Conservation (phyloP, 2,329 filamentous ascomycete species). For the Pseudocercospora macadamiae region DNA sequence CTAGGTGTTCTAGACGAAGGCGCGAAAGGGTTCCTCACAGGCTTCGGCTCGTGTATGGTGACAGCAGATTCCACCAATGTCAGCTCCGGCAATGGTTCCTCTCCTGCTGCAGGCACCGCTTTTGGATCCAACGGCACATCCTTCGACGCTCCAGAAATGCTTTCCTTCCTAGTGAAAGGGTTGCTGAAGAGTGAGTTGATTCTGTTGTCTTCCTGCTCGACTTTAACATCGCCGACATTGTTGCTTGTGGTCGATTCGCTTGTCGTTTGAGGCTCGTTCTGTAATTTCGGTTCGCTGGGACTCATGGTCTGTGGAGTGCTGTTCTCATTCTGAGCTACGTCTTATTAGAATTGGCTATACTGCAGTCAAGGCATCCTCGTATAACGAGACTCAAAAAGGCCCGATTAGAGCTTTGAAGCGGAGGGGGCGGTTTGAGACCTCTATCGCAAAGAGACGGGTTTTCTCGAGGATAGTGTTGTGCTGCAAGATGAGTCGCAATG, state of each 20-base stretch:
- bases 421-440: neutral
- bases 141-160: slow-evolving; percentile 9
- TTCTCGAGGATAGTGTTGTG: too few species aligned
- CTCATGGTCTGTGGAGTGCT: neutral
- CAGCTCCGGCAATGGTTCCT: slow-evolving; percentile 14
- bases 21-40: neutral
- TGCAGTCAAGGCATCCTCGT: neutral
- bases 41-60: slow-evolving; percentile 3
- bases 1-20: neutral
- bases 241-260: neutral
- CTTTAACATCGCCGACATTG: neutral
- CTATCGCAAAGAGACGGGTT: too few species aligned
- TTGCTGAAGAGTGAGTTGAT: slow-evolving; percentile 15
- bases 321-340: neutral
- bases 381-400: too few species aligned
- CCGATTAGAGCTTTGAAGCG: neutral
- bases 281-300: neutral
- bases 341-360: neutral
- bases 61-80: slow-evolving; percentile 7
- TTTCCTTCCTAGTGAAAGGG: slow-evolving; percentile 15
- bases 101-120: neutral
- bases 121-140: slow-evolving; percentile 10
- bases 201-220: neutral
- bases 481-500: too few species aligned
- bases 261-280: neutral